Evolutionary conservation across 2,329 filamentous ascomycete genomes (phyloP).

Genomic region (Verticillium nonalfalfae): DNA sequence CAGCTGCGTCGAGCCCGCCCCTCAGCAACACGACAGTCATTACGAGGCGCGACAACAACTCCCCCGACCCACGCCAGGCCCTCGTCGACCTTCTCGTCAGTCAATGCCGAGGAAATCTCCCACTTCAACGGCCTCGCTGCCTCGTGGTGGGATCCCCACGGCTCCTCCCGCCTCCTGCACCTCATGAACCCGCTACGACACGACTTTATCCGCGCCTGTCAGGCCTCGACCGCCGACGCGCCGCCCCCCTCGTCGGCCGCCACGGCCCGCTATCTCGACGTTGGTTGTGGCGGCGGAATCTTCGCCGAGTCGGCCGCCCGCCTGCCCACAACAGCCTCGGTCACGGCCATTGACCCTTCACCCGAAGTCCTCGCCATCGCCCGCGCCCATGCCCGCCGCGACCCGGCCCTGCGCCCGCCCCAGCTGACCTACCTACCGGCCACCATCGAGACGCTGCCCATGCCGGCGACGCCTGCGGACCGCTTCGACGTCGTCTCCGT

Average conservation of each 20-base stretch:
- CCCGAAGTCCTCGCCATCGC: conserved; percentile 70
- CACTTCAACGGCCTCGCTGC: conserved; percentile 93
- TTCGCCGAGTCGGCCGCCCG: conserved; percentile 85
- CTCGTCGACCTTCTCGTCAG: conserved; percentile 50
- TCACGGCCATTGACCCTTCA: conserved; percentile 75
- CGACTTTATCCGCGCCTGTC: conserved; percentile 20
- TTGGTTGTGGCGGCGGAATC: conserved; percentile 94
- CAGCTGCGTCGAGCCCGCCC: not conserved
- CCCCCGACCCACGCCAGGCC: not conserved
- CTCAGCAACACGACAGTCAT: not conserved
- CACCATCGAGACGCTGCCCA: conserved; percentile 64
- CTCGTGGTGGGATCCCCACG: conserved; percentile 96
- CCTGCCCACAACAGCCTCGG: conserved; percentile 52
- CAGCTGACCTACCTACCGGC: conserved; percentile 70
- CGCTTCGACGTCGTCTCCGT: conserved; percentile 76
- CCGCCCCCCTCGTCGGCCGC: conserved; percentile 17
- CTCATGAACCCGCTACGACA: conserved; percentile 39
- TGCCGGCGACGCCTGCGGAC: conserved; percentile 27
- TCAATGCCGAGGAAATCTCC: conserved; percentile 82
- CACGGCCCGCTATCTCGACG: conserved; percentile 64
- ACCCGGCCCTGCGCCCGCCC: conserved; percentile 55
- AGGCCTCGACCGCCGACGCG: conserved; percentile 29
- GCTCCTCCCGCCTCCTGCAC: conserved; percentile 38
- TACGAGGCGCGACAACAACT: not conserved
- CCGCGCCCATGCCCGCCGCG: conserved; percentile 64